Percentiles rank a stretch among this genome's conserved stretches.
phyloP scores from a whole-genome alignment of 2,329 filamentous ascomycete species.

The Colletotrichum higginsianum region DNA sequence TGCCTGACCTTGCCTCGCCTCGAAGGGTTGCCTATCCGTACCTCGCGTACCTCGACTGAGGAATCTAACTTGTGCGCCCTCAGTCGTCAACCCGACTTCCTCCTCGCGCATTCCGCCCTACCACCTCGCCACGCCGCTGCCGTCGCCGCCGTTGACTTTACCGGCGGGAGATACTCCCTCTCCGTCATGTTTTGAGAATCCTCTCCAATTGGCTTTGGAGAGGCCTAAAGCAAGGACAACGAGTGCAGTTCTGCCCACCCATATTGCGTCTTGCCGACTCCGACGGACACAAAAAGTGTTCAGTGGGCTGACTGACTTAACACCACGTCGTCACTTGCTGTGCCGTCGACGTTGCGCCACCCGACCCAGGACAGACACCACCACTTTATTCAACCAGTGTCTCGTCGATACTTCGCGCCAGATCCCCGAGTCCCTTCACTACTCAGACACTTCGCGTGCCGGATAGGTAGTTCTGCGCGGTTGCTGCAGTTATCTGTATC shows the following conservation, averaged over 20 bases:
- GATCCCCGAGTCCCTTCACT: neutral
- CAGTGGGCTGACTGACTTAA: conserved; percentile 14
- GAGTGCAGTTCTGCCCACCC: conserved; percentile 28
- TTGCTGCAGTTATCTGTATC: conserved; percentile 30
- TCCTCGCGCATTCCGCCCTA: conserved; percentile 14
- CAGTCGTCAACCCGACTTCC: conserved; percentile 26
- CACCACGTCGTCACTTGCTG: conserved; percentile 6
- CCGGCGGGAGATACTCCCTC: conserved; percentile 29
- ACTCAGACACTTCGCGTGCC: neutral
- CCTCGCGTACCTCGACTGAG: conserved; percentile 4
- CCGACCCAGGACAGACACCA: neutral
- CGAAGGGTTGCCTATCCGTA: conserved; percentile 10
- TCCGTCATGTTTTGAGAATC: conserved; percentile 53
- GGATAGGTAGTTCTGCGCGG: neutral
- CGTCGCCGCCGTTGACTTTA: conserved; percentile 25
- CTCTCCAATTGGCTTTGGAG: conserved; percentile 50
- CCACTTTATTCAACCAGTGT: neutral
- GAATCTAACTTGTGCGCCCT: conserved; percentile 28
- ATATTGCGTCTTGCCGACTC: conserved; percentile 8
- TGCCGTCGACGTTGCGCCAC: conserved; percentile 16
- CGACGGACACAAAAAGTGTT: conserved; percentile 1
- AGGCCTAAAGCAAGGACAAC: conserved; percentile 44
- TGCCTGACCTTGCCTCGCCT: conserved; percentile 32
- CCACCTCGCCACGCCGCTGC: conserved; percentile 39
- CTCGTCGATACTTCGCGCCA: neutral